Conservation (phyloP, 768 basidiomycete genomes). For the Lactarius akahatsu region DNA sequence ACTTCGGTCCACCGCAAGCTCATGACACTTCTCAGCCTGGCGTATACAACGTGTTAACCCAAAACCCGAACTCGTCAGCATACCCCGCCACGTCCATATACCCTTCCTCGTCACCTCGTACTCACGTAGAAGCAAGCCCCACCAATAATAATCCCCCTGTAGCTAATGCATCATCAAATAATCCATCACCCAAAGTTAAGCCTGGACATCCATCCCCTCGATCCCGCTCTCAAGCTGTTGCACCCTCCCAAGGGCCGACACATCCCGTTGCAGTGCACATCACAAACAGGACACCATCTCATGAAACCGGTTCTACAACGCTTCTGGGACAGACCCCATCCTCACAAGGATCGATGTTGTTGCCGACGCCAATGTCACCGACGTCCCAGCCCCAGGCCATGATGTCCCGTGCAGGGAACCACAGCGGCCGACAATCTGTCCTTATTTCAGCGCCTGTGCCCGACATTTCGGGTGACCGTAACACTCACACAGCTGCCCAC, state of each 20-base stretch:
- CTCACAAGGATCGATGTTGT: conserved; percentile 25
- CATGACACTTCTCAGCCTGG: conserved; percentile 28
- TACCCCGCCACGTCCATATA: conserved; percentile 28
- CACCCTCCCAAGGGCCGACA: conserved; percentile 17
- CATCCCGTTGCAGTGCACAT: conserved; percentile 17
- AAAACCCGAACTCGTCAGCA: conserved; percentile 23
- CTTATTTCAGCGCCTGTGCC: conserved; percentile 1
- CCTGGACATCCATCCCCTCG: conserved; percentile 28
- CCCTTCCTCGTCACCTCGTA: conserved; percentile 24
- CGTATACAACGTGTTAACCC: conserved; percentile 6
- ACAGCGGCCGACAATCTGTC: conserved; percentile 11
- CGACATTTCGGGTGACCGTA: conserved; percentile 10
- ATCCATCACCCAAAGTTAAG: conserved; percentile 25
- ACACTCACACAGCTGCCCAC: background rate
- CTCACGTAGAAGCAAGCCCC: conserved; percentile 25
- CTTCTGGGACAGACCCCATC: conserved; percentile 29
- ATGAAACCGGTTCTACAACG: conserved; percentile 30
- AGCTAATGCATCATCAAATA: conserved; percentile 24
- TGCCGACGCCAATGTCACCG: conserved; percentile 22
- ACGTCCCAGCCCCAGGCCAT: conserved; percentile 18
- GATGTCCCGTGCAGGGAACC: background rate
- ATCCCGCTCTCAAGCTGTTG: conserved; percentile 22
- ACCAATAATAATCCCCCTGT: conserved; percentile 17
- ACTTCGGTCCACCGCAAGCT: conserved; percentile 11
- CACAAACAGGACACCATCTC: conserved; percentile 26